These are phyloP conservation scores for Trifolium subterraneum DNA, from an alignment of 306 rosid species.

Conservation along the genomic window DNA sequence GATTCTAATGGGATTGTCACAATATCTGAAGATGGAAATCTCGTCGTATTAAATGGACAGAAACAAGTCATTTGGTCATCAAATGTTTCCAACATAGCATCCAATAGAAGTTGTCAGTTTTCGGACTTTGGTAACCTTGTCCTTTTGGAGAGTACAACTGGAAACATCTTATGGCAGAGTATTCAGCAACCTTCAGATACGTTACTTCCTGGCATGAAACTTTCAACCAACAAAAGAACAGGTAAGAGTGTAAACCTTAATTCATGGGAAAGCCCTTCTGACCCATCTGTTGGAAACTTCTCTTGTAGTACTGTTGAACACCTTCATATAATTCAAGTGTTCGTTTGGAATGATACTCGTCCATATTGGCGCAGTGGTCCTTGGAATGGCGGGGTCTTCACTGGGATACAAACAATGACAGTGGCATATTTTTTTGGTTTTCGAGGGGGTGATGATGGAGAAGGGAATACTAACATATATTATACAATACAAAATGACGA, in stretches of 20 bases:
- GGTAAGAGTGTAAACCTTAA: slow-evolving; percentile 15
- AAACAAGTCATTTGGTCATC: slow-evolving; percentile 48
- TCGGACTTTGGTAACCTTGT: slow-evolving; percentile 53
- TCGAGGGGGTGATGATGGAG: slow-evolving; percentile 3
- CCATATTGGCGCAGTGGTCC: slow-evolving; percentile 39
- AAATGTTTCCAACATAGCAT: slow-evolving; percentile 22
- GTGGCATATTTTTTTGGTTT: neutral
- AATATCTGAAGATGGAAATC: slow-evolving; percentile 41
- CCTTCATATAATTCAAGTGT: neutral
- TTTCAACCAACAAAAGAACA: slow-evolving; percentile 23
- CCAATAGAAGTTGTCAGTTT: slow-evolving; percentile 36
- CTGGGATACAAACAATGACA: neutral
- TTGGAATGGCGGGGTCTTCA: slow-evolving; percentile 1
- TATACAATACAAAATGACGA: neutral
- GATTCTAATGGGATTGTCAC: slow-evolving; percentile 34
- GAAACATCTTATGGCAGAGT: slow-evolving; percentile 47
- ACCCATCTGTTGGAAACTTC: slow-evolving; percentile 49
- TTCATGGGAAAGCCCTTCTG: slow-evolving; percentile 48
- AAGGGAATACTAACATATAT: neutral
- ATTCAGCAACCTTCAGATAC: slow-evolving; percentile 43
- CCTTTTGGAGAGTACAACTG: slow-evolving; percentile 8
- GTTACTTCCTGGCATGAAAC: slow-evolving; percentile 33
- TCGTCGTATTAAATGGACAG: slow-evolving; percentile 38
- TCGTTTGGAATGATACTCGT: neutral
- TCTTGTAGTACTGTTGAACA: neutral